Conservation (phyloP, 2,329 filamentous ascomycete genomes). For the Ceratocystis smalleyi region DNA sequence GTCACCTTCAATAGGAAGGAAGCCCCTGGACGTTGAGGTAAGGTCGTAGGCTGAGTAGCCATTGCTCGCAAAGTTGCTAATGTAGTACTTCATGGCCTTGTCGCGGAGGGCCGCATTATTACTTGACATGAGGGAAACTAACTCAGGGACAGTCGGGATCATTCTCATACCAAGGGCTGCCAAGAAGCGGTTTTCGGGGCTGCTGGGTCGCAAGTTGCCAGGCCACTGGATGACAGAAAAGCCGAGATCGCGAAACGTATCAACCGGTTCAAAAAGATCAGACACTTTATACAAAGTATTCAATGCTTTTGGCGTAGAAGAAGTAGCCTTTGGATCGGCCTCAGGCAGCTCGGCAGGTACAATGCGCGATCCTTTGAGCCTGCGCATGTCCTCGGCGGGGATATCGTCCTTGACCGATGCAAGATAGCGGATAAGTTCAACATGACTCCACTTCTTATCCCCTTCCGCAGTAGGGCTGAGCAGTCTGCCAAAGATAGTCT, state of each 20-base stretch:
- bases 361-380: slow-evolving; percentile 61
- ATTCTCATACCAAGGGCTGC: slow-evolving; percentile 54
- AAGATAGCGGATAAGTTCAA: slow-evolving; percentile 88
- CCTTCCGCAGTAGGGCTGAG: slow-evolving; percentile 42
- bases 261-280: slow-evolving; percentile 69
- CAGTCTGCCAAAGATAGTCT: slow-evolving; percentile 80
- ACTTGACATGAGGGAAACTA: slow-evolving; percentile 64
- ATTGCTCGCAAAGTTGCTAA: slow-evolving; percentile 63
- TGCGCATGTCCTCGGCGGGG: slow-evolving; percentile 62
- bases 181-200: slow-evolving; percentile 61
- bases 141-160: slow-evolving; percentile 54
- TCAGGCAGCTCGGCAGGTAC: slow-evolving; percentile 60
- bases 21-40: slow-evolving; percentile 37
- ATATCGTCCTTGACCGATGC: slow-evolving; percentile 83
- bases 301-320: slow-evolving; percentile 38
- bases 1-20: slow-evolving; percentile 60
- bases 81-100: slow-evolving; percentile 65
- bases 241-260: slow-evolving; percentile 50
- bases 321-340: slow-evolving; percentile 24
- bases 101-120: slow-evolving; percentile 43
- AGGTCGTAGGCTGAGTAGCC: slow-evolving; percentile 54
- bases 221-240: slow-evolving; percentile 75
- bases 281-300: slow-evolving; percentile 51
- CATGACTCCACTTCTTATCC: slow-evolving; percentile 70
- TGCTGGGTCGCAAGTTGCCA: slow-evolving; percentile 46